phyloP scores from a whole-genome alignment of 331 rosid genomes.

The Spiraea crenata region DNA sequence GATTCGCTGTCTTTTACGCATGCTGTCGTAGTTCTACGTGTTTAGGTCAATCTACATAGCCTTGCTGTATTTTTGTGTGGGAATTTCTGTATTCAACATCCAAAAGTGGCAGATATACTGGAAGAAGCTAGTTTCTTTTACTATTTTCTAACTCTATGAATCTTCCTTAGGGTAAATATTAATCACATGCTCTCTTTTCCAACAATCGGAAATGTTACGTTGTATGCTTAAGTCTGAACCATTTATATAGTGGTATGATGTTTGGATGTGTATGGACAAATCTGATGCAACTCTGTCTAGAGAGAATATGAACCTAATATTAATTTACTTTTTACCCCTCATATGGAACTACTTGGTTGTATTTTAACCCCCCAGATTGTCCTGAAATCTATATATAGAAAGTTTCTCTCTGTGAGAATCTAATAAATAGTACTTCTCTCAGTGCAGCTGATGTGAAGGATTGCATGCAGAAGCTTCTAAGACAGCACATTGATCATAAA shows the following conservation, averaged over 20 bases:
- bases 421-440: constrained; percentile 48
- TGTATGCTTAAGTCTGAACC: background rate
- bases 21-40: background rate
- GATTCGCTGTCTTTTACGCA: background rate
- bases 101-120: background rate
- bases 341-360: background rate
- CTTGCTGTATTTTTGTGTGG: background rate
- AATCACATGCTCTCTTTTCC: background rate
- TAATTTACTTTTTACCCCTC: too few species aligned
- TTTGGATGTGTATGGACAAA: background rate
- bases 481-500: constrained; percentile 68
- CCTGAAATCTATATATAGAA: constrained; percentile 6
- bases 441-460: constrained; percentile 86
- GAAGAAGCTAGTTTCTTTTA: background rate
- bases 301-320: too few species aligned
- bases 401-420: constrained; percentile 27
- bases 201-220: background rate
- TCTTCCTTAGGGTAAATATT: background rate
- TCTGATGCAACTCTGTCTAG: background rate
- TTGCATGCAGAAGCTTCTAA: constrained; percentile 57
- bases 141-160: background rate
- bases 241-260: background rate
- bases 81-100: background rate
- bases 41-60: background rate
- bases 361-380: background rate